Evolutionary conservation across 2,329 filamentous ascomycete species (phyloP), one percentile per base, ranked within the genome.

Genomic region (Shiraia sp.): DNA sequence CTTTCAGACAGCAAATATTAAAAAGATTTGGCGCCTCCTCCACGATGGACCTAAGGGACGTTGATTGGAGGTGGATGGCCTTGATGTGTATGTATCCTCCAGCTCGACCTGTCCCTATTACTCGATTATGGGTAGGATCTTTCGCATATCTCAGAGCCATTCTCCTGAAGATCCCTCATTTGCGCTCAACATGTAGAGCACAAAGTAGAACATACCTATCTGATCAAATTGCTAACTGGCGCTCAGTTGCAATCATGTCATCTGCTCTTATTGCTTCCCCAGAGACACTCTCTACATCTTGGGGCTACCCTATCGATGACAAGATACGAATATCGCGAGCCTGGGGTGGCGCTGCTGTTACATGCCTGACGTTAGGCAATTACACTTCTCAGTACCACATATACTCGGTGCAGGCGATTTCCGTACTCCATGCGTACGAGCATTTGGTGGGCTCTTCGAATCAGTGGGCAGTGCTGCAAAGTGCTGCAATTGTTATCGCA

Each of bases 391-490:
- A 59, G 41, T 53, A 54, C 35, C 39, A 70, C 57, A 46, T 71
- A 57, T 49, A 63, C 48, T 47, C 62, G 0, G 65, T 77, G 3
- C 71, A 78, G 50, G 70, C 75, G 3, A 75, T 79, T 27, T 61
- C 73, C 8, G 73, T 71, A 1, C 59, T 76, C 22, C 76, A 76
- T n/a, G 72, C 75, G 3, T 73, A 73, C 7, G 75, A 75, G 7
- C 76, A 79, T 54, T 58, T 76, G 12, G 65, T 78, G 1, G 76
- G 76, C 1, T 72, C 71, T 16, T 74, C 74, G 6, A 76, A 75
- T 47, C 72, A 72, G 29, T 75, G 75, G 44, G 71, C 68, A 3
- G 72, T 75, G 1, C 65, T 75, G 14, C 64, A 77, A 7, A 72
- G 71, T 2, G 68, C 73, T 1, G 75, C 72, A 2, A 59, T 73